Evolutionary conservation across 306 rosid species (phyloP).

Genomic region (Rubus idaeus): DNA sequence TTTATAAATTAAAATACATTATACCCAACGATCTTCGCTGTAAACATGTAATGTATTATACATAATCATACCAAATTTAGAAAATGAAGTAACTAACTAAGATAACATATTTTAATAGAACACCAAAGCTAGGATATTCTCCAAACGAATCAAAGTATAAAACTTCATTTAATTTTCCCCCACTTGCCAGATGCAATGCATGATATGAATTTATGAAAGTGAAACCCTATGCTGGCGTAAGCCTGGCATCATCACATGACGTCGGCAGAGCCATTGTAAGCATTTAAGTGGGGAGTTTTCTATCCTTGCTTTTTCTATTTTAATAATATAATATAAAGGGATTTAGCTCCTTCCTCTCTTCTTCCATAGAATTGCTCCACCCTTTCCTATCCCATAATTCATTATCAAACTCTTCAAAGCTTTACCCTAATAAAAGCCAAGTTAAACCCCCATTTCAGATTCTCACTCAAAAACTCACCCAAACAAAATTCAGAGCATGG

Average conservation of each 20-base stretch:
- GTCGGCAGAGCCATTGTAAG: conserved; percentile 7
- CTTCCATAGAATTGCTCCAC: conserved; percentile 45
- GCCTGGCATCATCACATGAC: background rate
- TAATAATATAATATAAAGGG: background rate
- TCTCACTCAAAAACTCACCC: background rate
- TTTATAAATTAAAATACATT: no score
- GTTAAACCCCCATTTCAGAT: background rate
- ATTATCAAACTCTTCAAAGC: background rate
- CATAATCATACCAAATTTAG: no score
- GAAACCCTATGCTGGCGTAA: background rate
- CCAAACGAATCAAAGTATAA: background rate
- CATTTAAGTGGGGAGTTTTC: conserved; percentile 29
- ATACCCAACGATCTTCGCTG: no score
- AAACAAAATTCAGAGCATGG: conserved; percentile 20
- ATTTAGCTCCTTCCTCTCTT: conserved; percentile 27
- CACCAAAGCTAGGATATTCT: background rate
- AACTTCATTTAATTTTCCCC: no score
- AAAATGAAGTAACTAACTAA: no score
- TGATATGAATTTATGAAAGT: no score
- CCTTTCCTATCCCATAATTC: conserved; percentile 37
- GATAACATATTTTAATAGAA: no score
- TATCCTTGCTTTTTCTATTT: background rate
- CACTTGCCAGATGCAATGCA: background rate
- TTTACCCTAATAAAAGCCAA: background rate
- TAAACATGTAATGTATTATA: no score